Conservation (phyloP, 2,329 filamentous ascomycete genomes). For the Fusarium hostae region DNA sequence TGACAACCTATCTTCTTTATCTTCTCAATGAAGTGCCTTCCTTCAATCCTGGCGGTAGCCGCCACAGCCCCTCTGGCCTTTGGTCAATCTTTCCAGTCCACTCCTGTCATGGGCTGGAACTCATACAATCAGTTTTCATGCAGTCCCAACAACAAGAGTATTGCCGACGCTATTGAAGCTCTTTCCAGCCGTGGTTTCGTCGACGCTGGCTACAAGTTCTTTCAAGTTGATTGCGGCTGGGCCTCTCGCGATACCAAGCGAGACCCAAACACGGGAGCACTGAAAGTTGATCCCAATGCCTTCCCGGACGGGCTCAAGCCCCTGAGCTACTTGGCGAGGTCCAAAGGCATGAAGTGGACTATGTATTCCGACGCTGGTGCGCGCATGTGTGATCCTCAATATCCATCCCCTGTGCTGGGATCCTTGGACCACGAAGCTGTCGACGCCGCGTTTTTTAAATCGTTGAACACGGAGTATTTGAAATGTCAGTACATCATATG, state of each 20-base stretch:
- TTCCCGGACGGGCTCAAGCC: neutral
- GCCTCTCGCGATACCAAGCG: neutral
- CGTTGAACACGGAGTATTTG: neutral
- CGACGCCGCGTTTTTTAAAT: neutral
- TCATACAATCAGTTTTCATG: neutral
- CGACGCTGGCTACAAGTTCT: neutral
- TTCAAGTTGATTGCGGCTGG: neutral
- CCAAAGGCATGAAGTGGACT: slow-evolving; percentile 1
- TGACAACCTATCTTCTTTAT: neutral
- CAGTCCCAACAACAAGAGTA: neutral
- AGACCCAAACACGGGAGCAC: neutral
- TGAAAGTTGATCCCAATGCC: neutral
- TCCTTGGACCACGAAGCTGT: neutral
- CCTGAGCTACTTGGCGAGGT: neutral
- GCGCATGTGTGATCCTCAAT: neutral
- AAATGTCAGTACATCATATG: neutral
- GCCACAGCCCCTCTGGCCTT: neutral
- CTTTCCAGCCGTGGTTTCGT: neutral
- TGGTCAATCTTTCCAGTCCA: neutral
- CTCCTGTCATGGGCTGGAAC: neutral
- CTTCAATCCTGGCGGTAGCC: neutral
- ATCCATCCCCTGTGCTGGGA: neutral
- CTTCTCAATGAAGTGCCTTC: neutral
- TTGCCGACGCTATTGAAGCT: neutral
- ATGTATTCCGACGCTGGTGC: slow-evolving; percentile 1